Evolutionary conservation across 208 protist genomes (phyloP).

Genomic region (Wallacemonas sp.): DNA sequence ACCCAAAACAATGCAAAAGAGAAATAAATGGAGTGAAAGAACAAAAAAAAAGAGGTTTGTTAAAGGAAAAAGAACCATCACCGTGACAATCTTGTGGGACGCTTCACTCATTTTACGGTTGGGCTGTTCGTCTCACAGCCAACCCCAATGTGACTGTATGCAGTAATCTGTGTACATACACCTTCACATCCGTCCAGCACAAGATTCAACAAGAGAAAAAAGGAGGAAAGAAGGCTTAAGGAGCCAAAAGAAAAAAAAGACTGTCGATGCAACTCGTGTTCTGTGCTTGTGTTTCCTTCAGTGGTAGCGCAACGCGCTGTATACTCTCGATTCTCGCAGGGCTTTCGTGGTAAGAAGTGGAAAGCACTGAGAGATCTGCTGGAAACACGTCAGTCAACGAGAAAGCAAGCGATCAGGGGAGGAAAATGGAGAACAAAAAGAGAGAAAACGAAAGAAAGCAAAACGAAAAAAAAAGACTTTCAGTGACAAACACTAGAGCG

Average conservation of each 20-base stretch:
- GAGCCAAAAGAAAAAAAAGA: background rate
- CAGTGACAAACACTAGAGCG: conserved; percentile 1
- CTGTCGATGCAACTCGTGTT: too few species aligned
- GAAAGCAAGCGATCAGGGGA: too few species aligned
- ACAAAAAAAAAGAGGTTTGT: too few species aligned
- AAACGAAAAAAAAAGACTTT: background rate
- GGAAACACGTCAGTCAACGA: too few species aligned
- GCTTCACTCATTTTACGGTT: background rate
- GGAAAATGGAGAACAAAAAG: conserved; percentile 10
- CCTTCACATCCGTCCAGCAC: background rate
- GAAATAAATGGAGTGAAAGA: background rate
- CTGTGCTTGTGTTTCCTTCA: too few species aligned
- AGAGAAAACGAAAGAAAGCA: background rate
- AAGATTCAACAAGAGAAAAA: background rate
- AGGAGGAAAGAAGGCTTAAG: conserved; percentile 1
- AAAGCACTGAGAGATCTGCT: too few species aligned
- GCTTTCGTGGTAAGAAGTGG: too few species aligned
- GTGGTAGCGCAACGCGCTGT: too few species aligned
- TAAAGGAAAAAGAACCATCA: too few species aligned
- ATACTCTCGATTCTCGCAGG: too few species aligned
- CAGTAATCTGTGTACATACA: conserved; percentile 9
- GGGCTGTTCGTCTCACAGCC: too few species aligned
- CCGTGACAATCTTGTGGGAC: too few species aligned
- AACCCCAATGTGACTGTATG: background rate
- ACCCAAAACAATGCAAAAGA: background rate